Evolutionary conservation across 1,284 basidiomycete species (phyloP).

Genomic region (Tilletia walkeri): DNA sequence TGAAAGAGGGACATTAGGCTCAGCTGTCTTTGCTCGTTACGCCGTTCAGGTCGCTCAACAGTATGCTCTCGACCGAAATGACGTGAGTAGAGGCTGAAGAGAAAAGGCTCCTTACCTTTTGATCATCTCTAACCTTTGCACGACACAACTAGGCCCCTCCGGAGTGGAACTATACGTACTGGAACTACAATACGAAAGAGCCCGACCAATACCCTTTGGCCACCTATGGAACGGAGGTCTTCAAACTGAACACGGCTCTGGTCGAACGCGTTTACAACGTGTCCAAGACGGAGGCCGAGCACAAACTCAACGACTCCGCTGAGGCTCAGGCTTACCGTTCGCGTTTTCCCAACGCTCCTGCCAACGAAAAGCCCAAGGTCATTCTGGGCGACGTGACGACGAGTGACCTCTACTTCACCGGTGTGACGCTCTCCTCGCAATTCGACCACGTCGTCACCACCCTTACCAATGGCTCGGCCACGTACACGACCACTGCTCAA

Average conservation of each 20-base stretch:
- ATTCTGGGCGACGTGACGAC: conserved; percentile 54
- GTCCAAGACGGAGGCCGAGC: conserved; percentile 48
- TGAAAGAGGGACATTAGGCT: conserved; percentile 58
- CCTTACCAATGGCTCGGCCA: conserved; percentile 56
- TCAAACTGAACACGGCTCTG: conserved; percentile 61
- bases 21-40: conserved; percentile 58
- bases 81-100: background rate
- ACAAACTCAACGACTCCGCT: conserved; percentile 56
- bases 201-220: conserved; percentile 55
- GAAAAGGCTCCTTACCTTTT: background rate
- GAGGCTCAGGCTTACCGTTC: conserved; percentile 56
- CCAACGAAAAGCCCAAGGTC: conserved; percentile 55
- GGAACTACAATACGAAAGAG: conserved; percentile 55
- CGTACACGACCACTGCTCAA: conserved; percentile 60
- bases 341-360: conserved; percentile 56
- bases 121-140: background rate
- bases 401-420: conserved; percentile 60
- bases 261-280: conserved; percentile 57
- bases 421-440: conserved; percentile 57
- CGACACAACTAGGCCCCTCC: conserved; percentile 35
- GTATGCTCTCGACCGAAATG: background rate
- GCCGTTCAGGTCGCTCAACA: conserved; percentile 2
- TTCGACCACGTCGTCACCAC: conserved; percentile 59
- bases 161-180: conserved; percentile 60
- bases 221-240: conserved; percentile 63